Base-by-base conservation (phyloP, 768 basidiomycete species). In the Omphalotus guepiniiformis region DNA sequence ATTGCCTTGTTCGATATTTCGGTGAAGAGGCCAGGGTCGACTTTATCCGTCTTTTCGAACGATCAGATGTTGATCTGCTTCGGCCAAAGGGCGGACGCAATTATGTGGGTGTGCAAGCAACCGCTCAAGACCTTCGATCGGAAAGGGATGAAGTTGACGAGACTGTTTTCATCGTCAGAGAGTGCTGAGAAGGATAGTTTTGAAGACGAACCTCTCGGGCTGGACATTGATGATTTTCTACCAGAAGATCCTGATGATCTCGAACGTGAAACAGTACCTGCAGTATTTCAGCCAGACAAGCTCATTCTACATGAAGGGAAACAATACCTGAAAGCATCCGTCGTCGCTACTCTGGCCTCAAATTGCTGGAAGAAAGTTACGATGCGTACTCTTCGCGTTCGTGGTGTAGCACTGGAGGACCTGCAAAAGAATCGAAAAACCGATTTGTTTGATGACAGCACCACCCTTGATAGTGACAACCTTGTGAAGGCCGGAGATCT, bases 151-250 rank as follows among this genome's bases (percentile, higher is more conserved):
- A 38, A 38, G 36, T 18, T 7, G n/a, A n/a, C n/a, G 30, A n/a
- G n/a, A n/a, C n/a, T n/a, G n/a, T n/a, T n/a, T n/a, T n/a, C n/a
- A n/a, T n/a, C n/a, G 30, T 34, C 11, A 34, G n/a, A 16, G n/a
- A 9, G 30, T 36, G 13, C 28, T 29, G n/a, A 44, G 16, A 32
- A 52, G 2, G 41, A 27, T 23, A 22, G 39, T 25, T 23, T 48
- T 22, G 26, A 34, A 13, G 47, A 49, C n/a, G n/a, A n/a, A n/a
- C n/a, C n/a, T n/a, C 28, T 45, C 9, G 52, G 41, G 21, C n/a
- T 53, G n/a, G 52, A 53, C 38, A 34, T 50, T 23, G 52, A 50
- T 27, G 41, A 53, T 45, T 53, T 16, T 40, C 28, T 50, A 39
- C 49, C 52, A 25, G 38, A 39, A 19, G 40, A 27, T 21, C 23